These are phyloP conservation scores for Oryza coarctata DNA, from an alignment of 176 grass and related monocot genomes.

Conservation along the genomic window DNA sequence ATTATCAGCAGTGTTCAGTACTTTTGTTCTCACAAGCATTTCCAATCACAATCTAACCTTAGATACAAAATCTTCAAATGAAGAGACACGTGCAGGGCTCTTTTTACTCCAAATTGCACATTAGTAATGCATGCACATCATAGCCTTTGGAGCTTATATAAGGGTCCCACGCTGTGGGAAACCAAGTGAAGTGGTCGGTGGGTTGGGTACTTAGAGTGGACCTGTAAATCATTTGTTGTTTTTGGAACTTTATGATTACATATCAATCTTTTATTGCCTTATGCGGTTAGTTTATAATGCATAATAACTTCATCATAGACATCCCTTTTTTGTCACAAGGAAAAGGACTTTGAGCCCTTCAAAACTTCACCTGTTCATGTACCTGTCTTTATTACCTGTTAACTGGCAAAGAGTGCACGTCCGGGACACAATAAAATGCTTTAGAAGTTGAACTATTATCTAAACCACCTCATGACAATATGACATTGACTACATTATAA, in stretches of 20 bases:
- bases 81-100: conserved; percentile 15
- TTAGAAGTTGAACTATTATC: neutral
- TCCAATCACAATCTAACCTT: neutral
- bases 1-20: neutral
- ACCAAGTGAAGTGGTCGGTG: conserved; percentile 41
- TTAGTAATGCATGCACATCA: conserved; percentile 26
- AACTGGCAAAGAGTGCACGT: neutral
- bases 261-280: conserved; percentile 8
- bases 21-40: neutral
- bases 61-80: conserved; percentile 12
- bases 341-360: neutral
- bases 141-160: conserved; percentile 14
- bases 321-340: neutral
- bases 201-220: conserved; percentile 23
- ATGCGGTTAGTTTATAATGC: neutral
- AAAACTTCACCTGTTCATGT: neutral
- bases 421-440: neutral
- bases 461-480: neutral
- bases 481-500: conserved; percentile 3
- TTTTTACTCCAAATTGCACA: conserved; percentile 11
- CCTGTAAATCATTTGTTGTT: conserved; percentile 19
- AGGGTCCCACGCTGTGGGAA: conserved; percentile 29
- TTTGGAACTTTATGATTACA: conserved; percentile 31
- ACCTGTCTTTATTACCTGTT: neutral
- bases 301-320: conserved; percentile 5